Evolutionary conservation across 306 rosid genomes (phyloP), one percentile per base, ranked within the genome.

Genomic region (Vicia villosa): DNA sequence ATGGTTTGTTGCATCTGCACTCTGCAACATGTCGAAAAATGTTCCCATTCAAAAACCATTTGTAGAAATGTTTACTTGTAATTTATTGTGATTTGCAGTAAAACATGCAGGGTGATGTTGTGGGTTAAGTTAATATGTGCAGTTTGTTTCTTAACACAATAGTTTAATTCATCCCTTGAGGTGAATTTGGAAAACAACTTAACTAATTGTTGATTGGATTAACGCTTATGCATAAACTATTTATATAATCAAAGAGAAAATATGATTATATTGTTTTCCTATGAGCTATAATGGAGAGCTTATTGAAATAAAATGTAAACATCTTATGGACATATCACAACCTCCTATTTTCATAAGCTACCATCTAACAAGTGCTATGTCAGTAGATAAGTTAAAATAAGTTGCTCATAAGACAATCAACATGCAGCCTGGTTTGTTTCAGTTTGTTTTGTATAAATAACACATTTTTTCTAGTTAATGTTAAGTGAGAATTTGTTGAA

Each of bases 361-460:
- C 62, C 13, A 26, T 56, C 36, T 28, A 56, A 56, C 12, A 26
- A 6, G 19, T 56, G 63, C 5, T 28, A 28, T 26, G 63, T 28
- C 63, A 56, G 6, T 14, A 26, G 12, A 3, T 26, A 26, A 56
- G 63, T 56, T 56, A 37, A 56, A 56, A 56, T 56, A 56, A 26
- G 63, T 28, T 28, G 19, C 7, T 56, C n/a, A 56, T 28, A 26
- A 56, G 19, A 20, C 63, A 56, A 56, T 26, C 20, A 11, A 56
- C 26, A 26, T n/a, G 11, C 20, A 24, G 37, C 62, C 34, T 72
- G 62, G 57, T 76, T 46, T 72, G 77, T 45, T 73, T 63, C 74
- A 66, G 72, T 65, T 64, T 45, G 58, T 50, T 52, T n/a, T n/a
- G 32, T 50, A 40, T 74, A 51, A 63, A 66, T 56, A 56, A 69